Conservation (phyloP, 2,329 filamentous ascomycete genomes). For the Cytospora piceicola region DNA sequence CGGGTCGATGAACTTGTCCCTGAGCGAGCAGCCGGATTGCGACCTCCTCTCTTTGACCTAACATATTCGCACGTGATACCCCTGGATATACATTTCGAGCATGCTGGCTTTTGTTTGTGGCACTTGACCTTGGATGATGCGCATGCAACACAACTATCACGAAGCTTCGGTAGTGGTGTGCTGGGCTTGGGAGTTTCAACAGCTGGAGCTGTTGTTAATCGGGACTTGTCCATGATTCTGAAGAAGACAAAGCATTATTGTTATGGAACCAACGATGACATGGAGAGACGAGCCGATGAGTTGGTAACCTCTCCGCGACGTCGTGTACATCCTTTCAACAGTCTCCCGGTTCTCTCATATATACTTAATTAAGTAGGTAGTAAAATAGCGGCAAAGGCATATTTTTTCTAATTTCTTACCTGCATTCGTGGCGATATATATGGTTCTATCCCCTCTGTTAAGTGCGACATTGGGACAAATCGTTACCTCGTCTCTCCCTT, state of each 20-base stretch:
- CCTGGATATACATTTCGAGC: slow-evolving; percentile 40
- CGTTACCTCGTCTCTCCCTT: too few species aligned
- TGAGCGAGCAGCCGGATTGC: slow-evolving; percentile 22
- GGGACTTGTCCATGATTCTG: neutral
- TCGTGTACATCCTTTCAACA: neutral
- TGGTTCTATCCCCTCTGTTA: neutral
- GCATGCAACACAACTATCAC: slow-evolving; percentile 43
- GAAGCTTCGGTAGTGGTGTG: slow-evolving; percentile 33
- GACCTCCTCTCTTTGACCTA: slow-evolving; percentile 33
- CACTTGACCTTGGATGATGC: slow-evolving; percentile 43
- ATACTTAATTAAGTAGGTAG: neutral
- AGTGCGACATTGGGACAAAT: too few species aligned
- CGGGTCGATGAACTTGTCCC: neutral
- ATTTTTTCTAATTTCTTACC: neutral
- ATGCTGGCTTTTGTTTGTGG: slow-evolving; percentile 40
- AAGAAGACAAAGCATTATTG: neutral
- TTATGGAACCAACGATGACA: too few species aligned
- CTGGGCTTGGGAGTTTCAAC: neutral
- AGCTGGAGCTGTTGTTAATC: neutral
- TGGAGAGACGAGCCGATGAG: too few species aligned
- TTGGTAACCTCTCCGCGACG: neutral
- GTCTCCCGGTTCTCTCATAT: neutral
- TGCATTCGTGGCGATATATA: neutral
- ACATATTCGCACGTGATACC: slow-evolving; percentile 41
- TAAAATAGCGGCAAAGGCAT: neutral